Evolutionary conservation across 2,329 filamentous ascomycete genomes (phyloP).

Genomic region (Neocatenulostroma microsporum): DNA sequence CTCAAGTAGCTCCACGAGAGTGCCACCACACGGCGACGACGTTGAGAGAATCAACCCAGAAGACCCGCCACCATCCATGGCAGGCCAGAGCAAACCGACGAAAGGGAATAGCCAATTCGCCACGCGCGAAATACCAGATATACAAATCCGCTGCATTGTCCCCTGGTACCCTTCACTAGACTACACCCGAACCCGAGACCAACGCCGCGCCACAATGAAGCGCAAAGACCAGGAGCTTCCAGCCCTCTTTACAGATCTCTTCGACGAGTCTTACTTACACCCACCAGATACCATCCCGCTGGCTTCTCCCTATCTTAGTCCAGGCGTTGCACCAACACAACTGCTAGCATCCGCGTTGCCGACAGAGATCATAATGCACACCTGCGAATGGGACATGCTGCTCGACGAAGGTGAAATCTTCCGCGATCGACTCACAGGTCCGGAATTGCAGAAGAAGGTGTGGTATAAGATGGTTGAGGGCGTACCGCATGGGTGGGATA

Average conservation of each 20-base stretch:
- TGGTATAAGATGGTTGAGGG: conserved; percentile 51
- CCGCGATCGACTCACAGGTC: conserved; percentile 45
- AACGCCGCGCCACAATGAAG: conserved; percentile 47
- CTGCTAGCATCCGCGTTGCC: conserved; percentile 49
- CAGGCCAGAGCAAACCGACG: too few species aligned
- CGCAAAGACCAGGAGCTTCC: conserved; percentile 47
- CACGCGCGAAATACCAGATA: conserved; percentile 14
- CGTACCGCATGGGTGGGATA: conserved; percentile 60
- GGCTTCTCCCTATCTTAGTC: conserved; percentile 51
- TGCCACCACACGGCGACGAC: conserved; percentile 10
- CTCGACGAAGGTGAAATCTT: conserved; percentile 55
- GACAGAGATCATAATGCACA: conserved; percentile 53
- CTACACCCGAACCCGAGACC: conserved; percentile 52
- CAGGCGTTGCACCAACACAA: conserved; percentile 47
- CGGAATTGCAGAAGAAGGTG: conserved; percentile 45
- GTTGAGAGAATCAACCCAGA: conserved; percentile 8
- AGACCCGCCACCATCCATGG: background rate
- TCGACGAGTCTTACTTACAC: conserved; percentile 44
- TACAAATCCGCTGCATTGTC: conserved; percentile 50
- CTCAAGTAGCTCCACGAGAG: conserved; percentile 14
- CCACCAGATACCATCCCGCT: conserved; percentile 39
- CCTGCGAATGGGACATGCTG: conserved; percentile 61
- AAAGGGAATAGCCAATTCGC: conserved; percentile 2
- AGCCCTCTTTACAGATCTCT: conserved; percentile 44
- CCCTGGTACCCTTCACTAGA: conserved; percentile 58